Evolutionary conservation across 2,329 filamentous ascomycete genomes (phyloP), one percentile per base, ranked within the genome.

Genomic region (Beauveria caledonica): DNA sequence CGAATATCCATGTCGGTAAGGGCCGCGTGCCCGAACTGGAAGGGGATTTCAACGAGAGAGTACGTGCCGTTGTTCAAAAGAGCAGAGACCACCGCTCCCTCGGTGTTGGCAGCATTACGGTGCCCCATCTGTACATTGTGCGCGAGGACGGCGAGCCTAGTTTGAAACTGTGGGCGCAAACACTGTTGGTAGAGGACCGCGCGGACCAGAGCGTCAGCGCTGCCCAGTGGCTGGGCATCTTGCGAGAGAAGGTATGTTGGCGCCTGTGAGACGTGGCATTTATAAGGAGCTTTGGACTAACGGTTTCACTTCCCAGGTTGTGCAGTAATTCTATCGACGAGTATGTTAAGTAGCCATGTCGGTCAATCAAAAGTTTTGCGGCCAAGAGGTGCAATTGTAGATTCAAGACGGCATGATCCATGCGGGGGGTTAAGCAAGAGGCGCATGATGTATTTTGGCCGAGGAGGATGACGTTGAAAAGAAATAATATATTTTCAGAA

Each of bases 101-200:
- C 70, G 92, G 92, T 2, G 92, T 94, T 17, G 94, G 94, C 64
- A 96, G 91, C 74, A 96, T 97, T 65, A 84, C 87, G n/a, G 85
- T 95, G 63, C 94, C 94, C 53, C 90, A 96, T 69, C 79, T 99
- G 60, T 99, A 97, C 72, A 82, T 97, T 67, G 89, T 97, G 63
- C 86, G 92, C 68, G 93, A 97, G 74, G 94, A 97, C 70, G 94
- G 94, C 57, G 94, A 99, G 76, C 94, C 94, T 36, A 93, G 90
- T 68, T 78, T 99, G 72, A 92, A 95, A 76, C 79, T 97, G 64
- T 99, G 94, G 94, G 94, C 94, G 49, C 93, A 97, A 80, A 97
- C 94, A 48, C 80, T 97, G 74, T 78, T 99, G 68, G 88, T 99
- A 51, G 94, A 99, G 75, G 94, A 99, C 75, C 82, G 93, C 66